These are phyloP conservation scores for Chrysanthemum seticuspe DNA, from an alignment of 129 eudicot genomes.

Conservation along the genomic window DNA sequence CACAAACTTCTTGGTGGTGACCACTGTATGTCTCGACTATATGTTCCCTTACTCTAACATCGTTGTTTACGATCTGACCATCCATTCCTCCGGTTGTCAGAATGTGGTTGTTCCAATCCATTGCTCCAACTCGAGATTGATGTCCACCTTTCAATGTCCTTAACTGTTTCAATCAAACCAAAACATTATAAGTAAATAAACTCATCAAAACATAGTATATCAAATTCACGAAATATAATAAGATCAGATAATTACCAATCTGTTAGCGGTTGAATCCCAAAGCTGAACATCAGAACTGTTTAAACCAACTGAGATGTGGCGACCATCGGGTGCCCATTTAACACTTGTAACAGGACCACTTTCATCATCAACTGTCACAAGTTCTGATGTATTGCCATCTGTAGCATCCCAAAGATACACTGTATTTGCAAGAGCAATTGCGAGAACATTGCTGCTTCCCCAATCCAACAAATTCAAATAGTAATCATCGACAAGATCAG, in stretches of 20 bases:
- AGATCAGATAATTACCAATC: constrained; percentile 42
- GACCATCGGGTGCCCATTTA: constrained; percentile 90
- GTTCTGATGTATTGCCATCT: constrained; percentile 67
- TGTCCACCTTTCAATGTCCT: constrained; percentile 83
- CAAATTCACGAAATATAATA: neutral
- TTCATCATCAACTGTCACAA: constrained; percentile 74
- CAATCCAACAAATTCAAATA: constrained; percentile 82
- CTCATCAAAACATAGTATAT: neutral
- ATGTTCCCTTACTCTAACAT: constrained; percentile 63
- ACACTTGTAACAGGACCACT: constrained; percentile 83
- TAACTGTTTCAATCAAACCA: constrained; percentile 41
- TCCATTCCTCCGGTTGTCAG: constrained; percentile 96
- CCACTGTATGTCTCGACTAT: constrained; percentile 73
- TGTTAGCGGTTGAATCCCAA: constrained; percentile 77
- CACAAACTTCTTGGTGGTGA: constrained; percentile 91
- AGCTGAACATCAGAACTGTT: constrained; percentile 85
- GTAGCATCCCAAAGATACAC: constrained; percentile 91
- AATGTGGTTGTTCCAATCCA: constrained; percentile 91
- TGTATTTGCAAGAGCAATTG: constrained; percentile 75
- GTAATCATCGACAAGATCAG: constrained; percentile 79
- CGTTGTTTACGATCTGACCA: constrained; percentile 80
- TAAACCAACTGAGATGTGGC: constrained; percentile 71
- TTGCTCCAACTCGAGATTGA: constrained; percentile 67
- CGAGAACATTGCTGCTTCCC: constrained; percentile 87
- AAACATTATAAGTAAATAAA: neutral